These are phyloP conservation scores for Hibiscus mutabilis DNA, from an alignment of 345 rosid genomes.

Conservation along the genomic window DNA sequence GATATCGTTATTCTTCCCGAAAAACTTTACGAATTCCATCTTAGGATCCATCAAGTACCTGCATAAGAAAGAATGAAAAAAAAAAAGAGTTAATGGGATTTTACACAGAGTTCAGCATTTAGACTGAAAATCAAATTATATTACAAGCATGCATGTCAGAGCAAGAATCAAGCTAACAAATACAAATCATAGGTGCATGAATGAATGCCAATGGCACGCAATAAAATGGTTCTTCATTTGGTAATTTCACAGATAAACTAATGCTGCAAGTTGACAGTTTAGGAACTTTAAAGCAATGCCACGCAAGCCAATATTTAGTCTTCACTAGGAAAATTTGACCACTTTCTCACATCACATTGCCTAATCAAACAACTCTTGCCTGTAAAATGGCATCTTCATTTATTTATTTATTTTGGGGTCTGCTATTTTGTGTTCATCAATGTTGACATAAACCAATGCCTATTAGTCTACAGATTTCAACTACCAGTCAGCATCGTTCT, in stretches of 20 bases:
- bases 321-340: no score
- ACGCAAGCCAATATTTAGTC: neutral
- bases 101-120: neutral
- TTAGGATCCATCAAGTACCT: slow-evolving; percentile 92
- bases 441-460: neutral
- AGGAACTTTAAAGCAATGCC: neutral
- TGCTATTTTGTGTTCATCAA: neutral
- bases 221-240: neutral
- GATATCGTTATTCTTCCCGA: slow-evolving; percentile 86
- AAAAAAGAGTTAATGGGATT: neutral
- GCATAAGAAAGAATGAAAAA: slow-evolving; percentile 13
- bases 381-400: neutral
- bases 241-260: neutral
- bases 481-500: neutral
- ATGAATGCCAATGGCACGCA: neutral
- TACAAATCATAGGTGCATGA: neutral
- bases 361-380: neutral
- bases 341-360: neutral
- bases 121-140: neutral
- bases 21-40: slow-evolving; percentile 82
- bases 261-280: neutral
- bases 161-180: neutral
- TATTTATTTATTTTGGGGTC: neutral
- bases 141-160: neutral
- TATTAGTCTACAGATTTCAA: neutral